A percentile compares a stretch with the other conserved stretches of the same genome.
These are phyloP conservation scores for Fusarium pseudograminearum DNA, from an alignment of 2,329 filamentous ascomycete species.

Conservation along the genomic window DNA sequence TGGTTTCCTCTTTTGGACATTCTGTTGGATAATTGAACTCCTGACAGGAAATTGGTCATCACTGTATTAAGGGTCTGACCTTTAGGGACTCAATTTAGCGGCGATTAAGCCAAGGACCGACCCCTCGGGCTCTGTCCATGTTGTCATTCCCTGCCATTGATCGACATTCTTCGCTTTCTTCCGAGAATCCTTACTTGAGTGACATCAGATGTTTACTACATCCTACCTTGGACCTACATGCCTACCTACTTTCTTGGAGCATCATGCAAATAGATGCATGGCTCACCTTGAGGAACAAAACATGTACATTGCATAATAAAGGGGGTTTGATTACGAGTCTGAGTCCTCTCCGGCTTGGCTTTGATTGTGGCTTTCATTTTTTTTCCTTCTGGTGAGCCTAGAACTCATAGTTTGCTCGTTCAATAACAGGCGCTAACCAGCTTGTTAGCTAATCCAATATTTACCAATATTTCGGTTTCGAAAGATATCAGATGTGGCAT, in stretches of 20 bases:
- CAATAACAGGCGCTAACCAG: conserved; percentile 3
- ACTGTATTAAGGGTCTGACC: not conserved
- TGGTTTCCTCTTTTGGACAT: conserved; percentile 23
- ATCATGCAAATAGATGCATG: not conserved
- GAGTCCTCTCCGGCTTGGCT: conserved; percentile 4
- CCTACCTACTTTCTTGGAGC: not conserved
- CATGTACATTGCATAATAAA: not conserved
- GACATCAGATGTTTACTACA: conserved; percentile 17
- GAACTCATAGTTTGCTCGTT: not conserved
- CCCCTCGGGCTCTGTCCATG: conserved; percentile 15
- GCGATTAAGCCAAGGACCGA: not conserved
- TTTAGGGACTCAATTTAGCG: conserved; percentile 1
- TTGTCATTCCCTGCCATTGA: conserved; percentile 17
- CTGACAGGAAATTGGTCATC: conserved; percentile 3
- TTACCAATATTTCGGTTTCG: conserved; percentile 13
- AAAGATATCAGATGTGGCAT: not conserved
- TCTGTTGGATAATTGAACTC: conserved; percentile 7
- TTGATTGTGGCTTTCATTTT: not conserved
- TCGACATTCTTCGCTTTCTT: conserved; percentile 33
- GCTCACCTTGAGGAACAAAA: not conserved
- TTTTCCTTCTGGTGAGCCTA: conserved; percentile 5
- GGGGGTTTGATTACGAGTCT: not conserved
- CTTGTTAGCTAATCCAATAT: conserved; percentile 9
- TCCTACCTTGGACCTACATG: not conserved
- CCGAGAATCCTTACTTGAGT: conserved; percentile 18